Conservation (phyloP, 108 stramenopile genomes). For the Asterionellopsis glacialis region DNA sequence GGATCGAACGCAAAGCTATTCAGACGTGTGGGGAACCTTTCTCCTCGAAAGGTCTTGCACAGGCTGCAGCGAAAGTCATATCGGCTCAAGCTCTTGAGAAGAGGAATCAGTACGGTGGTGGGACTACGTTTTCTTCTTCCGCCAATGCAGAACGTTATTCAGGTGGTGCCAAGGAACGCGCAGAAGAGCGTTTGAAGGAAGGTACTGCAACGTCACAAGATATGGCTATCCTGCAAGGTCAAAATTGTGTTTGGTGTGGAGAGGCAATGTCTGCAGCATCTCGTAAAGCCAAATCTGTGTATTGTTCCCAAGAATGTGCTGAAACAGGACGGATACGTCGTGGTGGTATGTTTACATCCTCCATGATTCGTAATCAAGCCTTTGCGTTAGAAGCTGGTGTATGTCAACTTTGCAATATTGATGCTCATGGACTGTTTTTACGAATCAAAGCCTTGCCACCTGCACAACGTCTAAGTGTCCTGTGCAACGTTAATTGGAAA, state of each 20-base stretch:
- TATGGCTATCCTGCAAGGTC: slow-evolving; percentile 31
- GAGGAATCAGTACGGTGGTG: too few species aligned
- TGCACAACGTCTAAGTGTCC: slow-evolving; percentile 60
- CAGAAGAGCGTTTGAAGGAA: slow-evolving; percentile 29
- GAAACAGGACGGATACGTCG: slow-evolving; percentile 59
- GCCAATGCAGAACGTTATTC: slow-evolving; percentile 40
- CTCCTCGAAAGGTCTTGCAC: slow-evolving; percentile 21
- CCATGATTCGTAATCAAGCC: slow-evolving; percentile 39
- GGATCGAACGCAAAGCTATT: slow-evolving; percentile 49
- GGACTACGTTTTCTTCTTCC: not conserved
- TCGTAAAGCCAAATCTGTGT: slow-evolving; percentile 20
- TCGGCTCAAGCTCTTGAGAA: not conserved
- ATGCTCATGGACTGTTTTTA: slow-evolving; percentile 42
- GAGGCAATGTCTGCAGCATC: slow-evolving; percentile 15
- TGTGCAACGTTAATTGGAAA: slow-evolving; percentile 60
- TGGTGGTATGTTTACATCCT: slow-evolving; percentile 50
- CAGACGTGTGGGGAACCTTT: slow-evolving; percentile 39
- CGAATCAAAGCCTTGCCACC: slow-evolving; percentile 52
- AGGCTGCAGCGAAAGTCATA: slow-evolving; percentile 26
- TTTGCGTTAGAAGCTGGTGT: slow-evolving; percentile 58
- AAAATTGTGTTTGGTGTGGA: slow-evolving; percentile 59
- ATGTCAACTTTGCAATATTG: slow-evolving; percentile 26
- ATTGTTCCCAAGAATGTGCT: slow-evolving; percentile 55
- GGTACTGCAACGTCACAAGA: slow-evolving; percentile 40
- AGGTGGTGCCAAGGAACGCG: slow-evolving; percentile 67